These are phyloP conservation scores for Pleurotus ostreatus DNA, from an alignment of 768 basidiomycete species.

Conservation along the genomic window DNA sequence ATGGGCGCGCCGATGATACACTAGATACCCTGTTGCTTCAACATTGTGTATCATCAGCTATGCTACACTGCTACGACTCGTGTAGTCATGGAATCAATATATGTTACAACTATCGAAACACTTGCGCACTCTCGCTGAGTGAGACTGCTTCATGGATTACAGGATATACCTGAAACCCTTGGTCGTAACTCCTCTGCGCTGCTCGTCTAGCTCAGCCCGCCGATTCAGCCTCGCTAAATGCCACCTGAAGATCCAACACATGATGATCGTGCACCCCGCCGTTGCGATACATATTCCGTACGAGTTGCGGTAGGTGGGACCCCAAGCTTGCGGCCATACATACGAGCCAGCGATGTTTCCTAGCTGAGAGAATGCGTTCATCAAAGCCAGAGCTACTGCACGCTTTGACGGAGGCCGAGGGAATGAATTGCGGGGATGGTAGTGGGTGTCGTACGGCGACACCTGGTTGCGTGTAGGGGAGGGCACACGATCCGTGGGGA, in stretches of 20 bases:
- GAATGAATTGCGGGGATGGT: slow-evolving; percentile 36
- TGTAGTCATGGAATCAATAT: slow-evolving; percentile 1
- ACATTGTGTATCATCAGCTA: neutral
- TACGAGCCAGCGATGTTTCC: slow-evolving; percentile 85
- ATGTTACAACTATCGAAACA: neutral
- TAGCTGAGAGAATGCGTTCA: slow-evolving; percentile 78
- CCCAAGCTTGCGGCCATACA: slow-evolving; percentile 67
- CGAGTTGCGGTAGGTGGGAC: slow-evolving; percentile 63
- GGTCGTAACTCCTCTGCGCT: slow-evolving; percentile 23
- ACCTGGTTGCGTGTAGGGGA: too few species aligned
- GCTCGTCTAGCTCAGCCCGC: slow-evolving; percentile 34
- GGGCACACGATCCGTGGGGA: too few species aligned
- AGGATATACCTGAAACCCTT: slow-evolving; percentile 46
- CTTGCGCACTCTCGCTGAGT: neutral
- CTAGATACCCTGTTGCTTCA: neutral
- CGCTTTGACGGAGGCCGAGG: slow-evolving; percentile 79
- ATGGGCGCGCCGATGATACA: slow-evolving; percentile 3
- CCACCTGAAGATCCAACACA: slow-evolving; percentile 46
- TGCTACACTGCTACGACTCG: neutral
- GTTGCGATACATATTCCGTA: slow-evolving; percentile 71
- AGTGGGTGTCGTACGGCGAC: too few species aligned
- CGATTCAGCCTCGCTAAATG: slow-evolving; percentile 39
- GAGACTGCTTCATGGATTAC: slow-evolving; percentile 17
- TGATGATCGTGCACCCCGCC: slow-evolving; percentile 43
- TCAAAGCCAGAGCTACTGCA: slow-evolving; percentile 74